A percentile compares a stretch with the other conserved stretches of the same genome.
phyloP scores from a whole-genome alignment of 495 filamentous ascomycete species.

The Penicillium roqueforti region DNA sequence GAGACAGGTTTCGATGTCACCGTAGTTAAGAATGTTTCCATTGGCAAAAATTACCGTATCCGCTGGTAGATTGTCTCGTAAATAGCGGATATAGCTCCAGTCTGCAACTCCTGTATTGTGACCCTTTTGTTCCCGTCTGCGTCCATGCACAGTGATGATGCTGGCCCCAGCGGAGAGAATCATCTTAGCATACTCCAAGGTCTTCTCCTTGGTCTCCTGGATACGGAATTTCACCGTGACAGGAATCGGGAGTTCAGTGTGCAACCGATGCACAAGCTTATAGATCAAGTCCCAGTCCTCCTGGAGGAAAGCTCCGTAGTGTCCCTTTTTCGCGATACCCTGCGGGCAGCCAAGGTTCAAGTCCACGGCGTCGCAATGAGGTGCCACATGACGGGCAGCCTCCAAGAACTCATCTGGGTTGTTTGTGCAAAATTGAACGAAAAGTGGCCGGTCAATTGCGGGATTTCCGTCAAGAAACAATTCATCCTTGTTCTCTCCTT shows the following conservation, averaged over 20 bases:
- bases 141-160: constrained; percentile 88
- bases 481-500: constrained; percentile 28
- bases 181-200: constrained; percentile 83
- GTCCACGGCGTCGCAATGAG: constrained; percentile 92
- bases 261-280: constrained; percentile 70
- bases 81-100: constrained; percentile 76
- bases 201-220: constrained; percentile 79
- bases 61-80: constrained; percentile 76
- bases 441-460: constrained; percentile 73
- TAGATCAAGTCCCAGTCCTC: constrained; percentile 85
- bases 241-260: constrained; percentile 66
- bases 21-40: constrained; percentile 82
- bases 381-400: constrained; percentile 70
- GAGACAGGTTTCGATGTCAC: constrained; percentile 75
- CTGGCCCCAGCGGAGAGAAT: constrained; percentile 86
- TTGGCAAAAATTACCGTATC: constrained; percentile 96
- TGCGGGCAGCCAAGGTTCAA: constrained; percentile 98
- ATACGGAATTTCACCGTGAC: constrained; percentile 95
- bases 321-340: constrained; percentile 83
- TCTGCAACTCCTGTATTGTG: constrained; percentile 93
- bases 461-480: constrained; percentile 82
- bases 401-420: constrained; percentile 69
- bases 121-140: constrained; percentile 87
- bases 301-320: constrained; percentile 92
- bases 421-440: constrained; percentile 97